A percentile compares a stretch with the other conserved stretches of the same genome.
These are phyloP conservation scores for Populus deltoides DNA, from an alignment of 345 rosid species.

Conservation along the genomic window DNA sequence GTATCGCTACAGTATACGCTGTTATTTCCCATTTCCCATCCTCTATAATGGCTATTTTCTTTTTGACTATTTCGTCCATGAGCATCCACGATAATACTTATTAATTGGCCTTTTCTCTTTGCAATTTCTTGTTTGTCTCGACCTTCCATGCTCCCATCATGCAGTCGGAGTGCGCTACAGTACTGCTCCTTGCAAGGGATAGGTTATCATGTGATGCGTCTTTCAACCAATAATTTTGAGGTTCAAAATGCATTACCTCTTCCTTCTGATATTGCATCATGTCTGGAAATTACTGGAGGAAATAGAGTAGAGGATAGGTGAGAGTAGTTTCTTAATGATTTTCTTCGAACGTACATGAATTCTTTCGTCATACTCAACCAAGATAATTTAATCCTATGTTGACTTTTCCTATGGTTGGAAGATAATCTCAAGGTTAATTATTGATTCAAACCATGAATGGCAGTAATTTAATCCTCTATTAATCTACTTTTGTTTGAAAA, in stretches of 20 bases:
- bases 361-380: background rate
- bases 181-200: background rate
- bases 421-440: no score
- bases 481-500: no score
- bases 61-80: background rate
- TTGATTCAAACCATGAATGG: no score
- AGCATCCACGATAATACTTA: background rate
- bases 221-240: background rate
- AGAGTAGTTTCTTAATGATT: background rate
- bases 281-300: background rate
- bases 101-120: slow-evolving; percentile 9
- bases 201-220: background rate
- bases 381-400: no score
- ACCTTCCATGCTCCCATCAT: background rate
- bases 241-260: background rate
- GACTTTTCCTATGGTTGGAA: no score
- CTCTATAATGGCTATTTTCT: background rate
- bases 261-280: no score
- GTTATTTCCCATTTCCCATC: background rate
- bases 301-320: background rate
- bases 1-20: background rate
- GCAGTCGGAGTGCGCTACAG: background rate
- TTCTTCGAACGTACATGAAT: no score
- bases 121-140: slow-evolving; percentile 9
- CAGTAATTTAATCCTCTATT: no score